A percentile compares a stretch with the other conserved stretches of the same genome.
These are phyloP conservation scores for Euphorbia pulcherrima DNA, from an alignment of 345 rosid genomes.

Conservation along the genomic window DNA sequence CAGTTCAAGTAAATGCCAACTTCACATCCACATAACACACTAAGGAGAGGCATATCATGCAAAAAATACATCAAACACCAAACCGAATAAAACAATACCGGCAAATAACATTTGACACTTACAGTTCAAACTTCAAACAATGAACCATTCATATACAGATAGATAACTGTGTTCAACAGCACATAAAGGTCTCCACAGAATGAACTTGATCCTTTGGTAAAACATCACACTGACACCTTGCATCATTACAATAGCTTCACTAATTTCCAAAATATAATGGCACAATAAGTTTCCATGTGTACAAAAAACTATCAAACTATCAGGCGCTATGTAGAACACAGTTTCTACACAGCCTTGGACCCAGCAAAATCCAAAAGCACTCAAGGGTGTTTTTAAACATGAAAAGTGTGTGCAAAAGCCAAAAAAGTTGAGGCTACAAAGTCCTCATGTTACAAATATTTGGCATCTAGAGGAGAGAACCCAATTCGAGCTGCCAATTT, in stretches of 20 bases:
- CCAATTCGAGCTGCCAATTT: conserved; percentile 18
- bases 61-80: background rate
- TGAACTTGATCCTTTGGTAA: conserved; percentile 12
- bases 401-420: background rate
- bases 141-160: background rate
- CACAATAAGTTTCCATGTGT: background rate
- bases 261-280: background rate
- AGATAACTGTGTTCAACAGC: background rate
- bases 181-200: conserved; percentile 14
- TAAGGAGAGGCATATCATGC: too few species aligned
- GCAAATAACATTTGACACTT: background rate
- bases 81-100: background rate
- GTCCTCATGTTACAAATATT: conserved; percentile 20
- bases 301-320: background rate
- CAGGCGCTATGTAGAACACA: background rate
- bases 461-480: background rate
- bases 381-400: background rate
- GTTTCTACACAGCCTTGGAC: conserved; percentile 2
- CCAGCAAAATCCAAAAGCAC: background rate
- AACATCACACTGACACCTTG: conserved; percentile 7
- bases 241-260: conserved; percentile 16
- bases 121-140: background rate
- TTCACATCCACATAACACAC: background rate
- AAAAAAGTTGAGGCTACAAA: conserved; percentile 7
- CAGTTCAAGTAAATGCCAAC: background rate